phyloP scores from a whole-genome alignment of 2,329 filamentous ascomycete genomes.

The Penicillium sp. region DNA sequence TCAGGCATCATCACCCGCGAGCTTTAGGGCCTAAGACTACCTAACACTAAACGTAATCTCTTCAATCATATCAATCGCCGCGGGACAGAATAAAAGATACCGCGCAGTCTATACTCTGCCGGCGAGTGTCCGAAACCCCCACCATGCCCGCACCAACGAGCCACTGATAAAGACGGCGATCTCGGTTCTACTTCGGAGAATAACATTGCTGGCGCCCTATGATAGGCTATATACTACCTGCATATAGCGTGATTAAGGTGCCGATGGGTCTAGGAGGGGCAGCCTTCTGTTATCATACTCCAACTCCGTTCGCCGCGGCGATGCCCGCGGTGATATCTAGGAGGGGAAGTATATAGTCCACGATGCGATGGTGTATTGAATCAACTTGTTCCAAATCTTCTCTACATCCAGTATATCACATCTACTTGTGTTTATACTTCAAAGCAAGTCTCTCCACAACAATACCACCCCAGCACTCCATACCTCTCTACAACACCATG shows the following conservation, averaged over 20 bases:
- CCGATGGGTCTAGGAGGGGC: background rate
- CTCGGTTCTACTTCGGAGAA: background rate
- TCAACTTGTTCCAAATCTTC: background rate
- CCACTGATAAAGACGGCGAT: too few relatives aligned
- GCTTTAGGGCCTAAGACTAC: background rate
- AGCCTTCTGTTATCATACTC: background rate
- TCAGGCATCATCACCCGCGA: too few relatives aligned
- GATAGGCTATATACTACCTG: background rate
- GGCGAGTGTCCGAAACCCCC: background rate
- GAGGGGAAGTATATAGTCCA: slow-evolving; percentile 5
- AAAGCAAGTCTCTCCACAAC: background rate
- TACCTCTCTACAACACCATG: background rate
- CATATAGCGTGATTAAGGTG: background rate
- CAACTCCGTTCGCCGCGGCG: background rate
- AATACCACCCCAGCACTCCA: background rate
- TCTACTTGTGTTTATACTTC: background rate
- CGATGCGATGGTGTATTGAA: background rate
- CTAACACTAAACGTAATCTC: too few relatives aligned
- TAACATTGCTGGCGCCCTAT: background rate
- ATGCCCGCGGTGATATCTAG: background rate
- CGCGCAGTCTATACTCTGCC: background rate
- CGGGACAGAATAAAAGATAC: background rate
- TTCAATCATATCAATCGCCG: background rate
- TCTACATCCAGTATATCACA: background rate
- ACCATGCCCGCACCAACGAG: background rate